These are phyloP conservation scores for Verticillium nonalfalfae DNA, from an alignment of 2,329 filamentous ascomycete genomes.

Conservation along the genomic window DNA sequence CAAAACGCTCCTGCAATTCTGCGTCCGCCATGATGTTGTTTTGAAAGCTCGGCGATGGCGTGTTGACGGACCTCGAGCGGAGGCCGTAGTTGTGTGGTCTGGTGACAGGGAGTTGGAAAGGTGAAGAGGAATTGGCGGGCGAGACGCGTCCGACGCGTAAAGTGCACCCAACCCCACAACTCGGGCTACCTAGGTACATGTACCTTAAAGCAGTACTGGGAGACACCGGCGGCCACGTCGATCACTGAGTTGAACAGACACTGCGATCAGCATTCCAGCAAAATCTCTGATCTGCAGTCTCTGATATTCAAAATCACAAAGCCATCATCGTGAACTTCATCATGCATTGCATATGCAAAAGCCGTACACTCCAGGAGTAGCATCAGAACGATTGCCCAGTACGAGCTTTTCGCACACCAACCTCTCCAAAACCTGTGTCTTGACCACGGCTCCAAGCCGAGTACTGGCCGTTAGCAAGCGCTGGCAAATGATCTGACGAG, in stretches of 20 bases:
- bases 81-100: no score
- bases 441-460: slow-evolving; percentile 7
- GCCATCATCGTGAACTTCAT: no score
- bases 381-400: not conserved
- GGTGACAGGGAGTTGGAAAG: not conserved
- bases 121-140: not conserved
- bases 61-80: not conserved
- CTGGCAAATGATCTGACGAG: no score
- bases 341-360: not conserved
- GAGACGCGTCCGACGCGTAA: not conserved
- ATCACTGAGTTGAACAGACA: no score
- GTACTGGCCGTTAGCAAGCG: not conserved
- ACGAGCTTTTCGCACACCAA: not conserved
- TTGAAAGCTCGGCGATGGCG: not conserved
- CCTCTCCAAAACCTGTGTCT: slow-evolving; percentile 1
- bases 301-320: not conserved
- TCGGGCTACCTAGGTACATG: no score
- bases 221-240: no score
- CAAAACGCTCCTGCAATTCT: slow-evolving; percentile 47
- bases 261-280: not conserved
- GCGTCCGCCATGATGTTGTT: slow-evolving; percentile 13
- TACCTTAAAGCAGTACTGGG: no score
- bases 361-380: not conserved
- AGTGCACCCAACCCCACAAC: not conserved
- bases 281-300: not conserved